Percentiles rank a stretch among this genome's conserved stretches.
Evolutionary conservation across 192 early-diverging fungal species (phyloP).

Genomic region (Mortierella antarctica): DNA sequence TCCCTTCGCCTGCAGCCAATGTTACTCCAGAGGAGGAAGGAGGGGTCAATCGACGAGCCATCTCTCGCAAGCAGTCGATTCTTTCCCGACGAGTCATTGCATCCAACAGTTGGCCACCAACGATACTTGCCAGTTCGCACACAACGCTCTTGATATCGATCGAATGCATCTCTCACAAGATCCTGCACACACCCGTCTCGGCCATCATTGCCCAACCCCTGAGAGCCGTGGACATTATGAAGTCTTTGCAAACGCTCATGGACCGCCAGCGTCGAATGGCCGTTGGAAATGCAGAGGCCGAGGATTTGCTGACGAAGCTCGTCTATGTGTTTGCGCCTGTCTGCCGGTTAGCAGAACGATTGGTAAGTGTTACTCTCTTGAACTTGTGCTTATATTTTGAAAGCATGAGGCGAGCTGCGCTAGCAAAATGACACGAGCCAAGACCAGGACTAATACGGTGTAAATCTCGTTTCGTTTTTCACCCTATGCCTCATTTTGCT

Average conservation of each 20-base stretch:
- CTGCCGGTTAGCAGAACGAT: slow-evolving; percentile 66
- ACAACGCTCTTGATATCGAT: slow-evolving; percentile 62
- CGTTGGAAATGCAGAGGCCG: slow-evolving; percentile 69
- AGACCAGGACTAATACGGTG: too few relatives aligned
- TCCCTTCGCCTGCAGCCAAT: background rate
- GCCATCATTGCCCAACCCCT: slow-evolving; percentile 37
- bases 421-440: background rate
- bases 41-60: background rate
- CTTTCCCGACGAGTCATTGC: slow-evolving; percentile 57
- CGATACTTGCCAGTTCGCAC: slow-evolving; percentile 66
- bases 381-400: background rate
- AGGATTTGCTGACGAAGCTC: slow-evolving; percentile 68
- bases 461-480: too few relatives aligned
- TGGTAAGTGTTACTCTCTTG: slow-evolving; percentile 53
- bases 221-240: slow-evolving; percentile 71
- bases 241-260: slow-evolving; percentile 66
- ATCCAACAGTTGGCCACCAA: slow-evolving; percentile 76
- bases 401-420: background rate
- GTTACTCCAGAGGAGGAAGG: slow-evolving; percentile 5
- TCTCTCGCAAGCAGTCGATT: slow-evolving; percentile 41
- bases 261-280: slow-evolving; percentile 67
- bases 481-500: background rate
- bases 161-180: slow-evolving; percentile 62
- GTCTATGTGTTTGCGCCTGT: slow-evolving; percentile 71
- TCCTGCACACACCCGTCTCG: slow-evolving; percentile 64